phyloP scores from a whole-genome alignment of 2,329 filamentous ascomycete species.

The Penicillium occitanis region DNA sequence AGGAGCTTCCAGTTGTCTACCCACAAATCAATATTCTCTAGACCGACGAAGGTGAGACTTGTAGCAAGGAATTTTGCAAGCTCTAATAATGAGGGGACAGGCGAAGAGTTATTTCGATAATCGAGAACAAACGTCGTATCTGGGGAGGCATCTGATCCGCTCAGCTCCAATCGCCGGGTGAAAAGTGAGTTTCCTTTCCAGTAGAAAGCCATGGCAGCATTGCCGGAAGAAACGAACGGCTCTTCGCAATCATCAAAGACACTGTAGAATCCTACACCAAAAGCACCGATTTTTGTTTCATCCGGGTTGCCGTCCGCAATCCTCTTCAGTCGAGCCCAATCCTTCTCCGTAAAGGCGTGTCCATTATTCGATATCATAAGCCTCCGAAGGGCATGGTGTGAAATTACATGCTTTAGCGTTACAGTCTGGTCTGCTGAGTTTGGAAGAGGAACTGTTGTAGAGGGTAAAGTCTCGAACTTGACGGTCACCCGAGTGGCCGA shows the following conservation, averaged over 20 bases:
- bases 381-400: constrained; percentile 80
- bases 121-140: constrained; percentile 94
- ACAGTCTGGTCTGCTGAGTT: constrained; percentile 65
- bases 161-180: constrained; percentile 78
- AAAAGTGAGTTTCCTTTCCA: constrained; percentile 99
- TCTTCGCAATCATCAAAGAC: constrained; percentile 98
- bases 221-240: constrained; percentile 90
- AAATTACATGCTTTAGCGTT: constrained; percentile 76
- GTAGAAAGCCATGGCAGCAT: constrained; percentile 95
- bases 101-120: constrained; percentile 84
- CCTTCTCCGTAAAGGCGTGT: constrained; percentile 79
- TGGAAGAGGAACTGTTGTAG: constrained; percentile 70
- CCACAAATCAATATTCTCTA: constrained; percentile 84
- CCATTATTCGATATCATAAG: constrained; percentile 94
- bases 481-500: constrained; percentile 86
- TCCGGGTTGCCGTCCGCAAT: constrained; percentile 99
- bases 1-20: constrained; percentile 84
- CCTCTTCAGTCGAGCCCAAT: constrained; percentile 90
- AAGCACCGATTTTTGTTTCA: constrained; percentile 98
- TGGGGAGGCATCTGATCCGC: constrained; percentile 62
- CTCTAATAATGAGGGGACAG: constrained; percentile 79
- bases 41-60: constrained; percentile 89
- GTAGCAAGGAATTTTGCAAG: constrained; percentile 91
- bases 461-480: constrained; percentile 88
- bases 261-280: constrained; percentile 97